These are phyloP conservation scores for Ophiosphaerella korrae DNA, from an alignment of 2,329 filamentous ascomycete species.

Conservation along the genomic window DNA sequence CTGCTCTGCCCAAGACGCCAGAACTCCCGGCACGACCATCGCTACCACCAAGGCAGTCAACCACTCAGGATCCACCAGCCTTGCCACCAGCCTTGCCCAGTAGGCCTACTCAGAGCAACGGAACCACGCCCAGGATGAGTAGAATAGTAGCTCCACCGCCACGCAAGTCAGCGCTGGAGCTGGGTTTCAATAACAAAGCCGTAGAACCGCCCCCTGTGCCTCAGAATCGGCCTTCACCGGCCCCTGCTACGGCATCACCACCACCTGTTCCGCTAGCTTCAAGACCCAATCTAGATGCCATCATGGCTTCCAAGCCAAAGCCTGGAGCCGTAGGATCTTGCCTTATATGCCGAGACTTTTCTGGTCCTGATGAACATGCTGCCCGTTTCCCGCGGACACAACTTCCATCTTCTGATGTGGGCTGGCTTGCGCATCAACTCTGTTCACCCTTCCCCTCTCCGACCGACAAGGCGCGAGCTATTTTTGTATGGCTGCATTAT, in stretches of 20 bases:
- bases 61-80: constrained; percentile 11
- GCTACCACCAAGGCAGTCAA: constrained; percentile 25
- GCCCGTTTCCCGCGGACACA: constrained; percentile 74
- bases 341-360: constrained; percentile 86
- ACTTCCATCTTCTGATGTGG: constrained; percentile 71
- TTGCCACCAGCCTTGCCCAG: constrained; percentile 22
- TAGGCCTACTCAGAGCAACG: constrained; percentile 12
- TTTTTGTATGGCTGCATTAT: constrained; percentile 95
- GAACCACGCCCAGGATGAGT: constrained; percentile 11
- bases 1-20: constrained; percentile 33
- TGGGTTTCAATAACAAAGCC: constrained; percentile 53
- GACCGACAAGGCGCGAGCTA: constrained; percentile 89
- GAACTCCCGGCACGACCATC: constrained; percentile 27
- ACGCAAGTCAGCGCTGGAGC: constrained; percentile 54
- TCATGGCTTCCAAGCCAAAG: constrained; percentile 54
- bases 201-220: constrained; percentile 41
- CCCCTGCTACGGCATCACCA: constrained; percentile 32
- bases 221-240: constrained; percentile 23
- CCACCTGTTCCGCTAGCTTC: constrained; percentile 61
- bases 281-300: constrained; percentile 62
- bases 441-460: constrained; percentile 78
- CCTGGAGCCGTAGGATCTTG: constrained; percentile 55
- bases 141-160: constrained; percentile 36
- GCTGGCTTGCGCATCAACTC: constrained; percentile 76
- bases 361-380: constrained; percentile 76